phyloP scores from a whole-genome alignment of 208 protist genomes.

The Wallacemonas sp. region DNA sequence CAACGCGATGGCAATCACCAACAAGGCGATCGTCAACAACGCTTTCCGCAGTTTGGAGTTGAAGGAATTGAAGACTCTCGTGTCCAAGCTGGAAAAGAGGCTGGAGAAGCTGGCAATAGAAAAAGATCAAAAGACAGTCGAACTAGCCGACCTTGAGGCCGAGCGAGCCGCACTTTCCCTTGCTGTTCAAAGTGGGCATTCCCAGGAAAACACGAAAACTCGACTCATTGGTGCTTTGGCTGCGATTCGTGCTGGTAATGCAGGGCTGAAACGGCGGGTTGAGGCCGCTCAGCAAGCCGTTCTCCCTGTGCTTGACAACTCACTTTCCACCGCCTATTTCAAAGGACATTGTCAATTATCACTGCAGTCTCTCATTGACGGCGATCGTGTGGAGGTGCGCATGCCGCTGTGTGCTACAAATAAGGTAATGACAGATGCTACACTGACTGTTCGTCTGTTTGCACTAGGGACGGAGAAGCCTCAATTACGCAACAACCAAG shows the following conservation, averaged over 20 bases:
- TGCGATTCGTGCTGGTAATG: conserved; percentile 55
- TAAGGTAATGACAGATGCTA: conserved; percentile 36
- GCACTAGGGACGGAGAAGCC: conserved; percentile 21
- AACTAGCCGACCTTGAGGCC: conserved; percentile 34
- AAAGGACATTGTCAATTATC: conserved; percentile 61
- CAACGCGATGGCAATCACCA: conserved; percentile 82
- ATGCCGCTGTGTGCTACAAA: conserved; percentile 47
- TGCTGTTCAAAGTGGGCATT: conserved; percentile 28
- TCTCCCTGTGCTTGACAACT: conserved; percentile 52
- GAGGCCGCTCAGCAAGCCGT: conserved; percentile 39
- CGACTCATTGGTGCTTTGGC: conserved; percentile 35
- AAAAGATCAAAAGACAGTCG: conserved; percentile 37
- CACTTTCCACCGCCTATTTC: conserved; percentile 53
- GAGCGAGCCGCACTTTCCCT: conserved; percentile 49
- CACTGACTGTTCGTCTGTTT: conserved; percentile 65
- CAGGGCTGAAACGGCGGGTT: conserved; percentile 52
- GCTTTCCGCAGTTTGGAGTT: conserved; percentile 59
- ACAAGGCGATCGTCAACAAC: conserved; percentile 69
- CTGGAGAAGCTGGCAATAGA: conserved; percentile 33
- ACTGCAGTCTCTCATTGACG: conserved; percentile 44
- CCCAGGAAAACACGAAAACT: conserved; percentile 26
- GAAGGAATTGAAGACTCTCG: conserved; percentile 63
- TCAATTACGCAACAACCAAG: conserved; percentile 11
- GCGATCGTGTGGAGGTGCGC: conserved; percentile 35
- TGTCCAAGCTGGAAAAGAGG: conserved; percentile 44